A percentile compares a stretch with the other conserved stretches of the same genome.
Conservation (phyloP, 352 stramenopile species). For the Globisporangium spiculum region DNA sequence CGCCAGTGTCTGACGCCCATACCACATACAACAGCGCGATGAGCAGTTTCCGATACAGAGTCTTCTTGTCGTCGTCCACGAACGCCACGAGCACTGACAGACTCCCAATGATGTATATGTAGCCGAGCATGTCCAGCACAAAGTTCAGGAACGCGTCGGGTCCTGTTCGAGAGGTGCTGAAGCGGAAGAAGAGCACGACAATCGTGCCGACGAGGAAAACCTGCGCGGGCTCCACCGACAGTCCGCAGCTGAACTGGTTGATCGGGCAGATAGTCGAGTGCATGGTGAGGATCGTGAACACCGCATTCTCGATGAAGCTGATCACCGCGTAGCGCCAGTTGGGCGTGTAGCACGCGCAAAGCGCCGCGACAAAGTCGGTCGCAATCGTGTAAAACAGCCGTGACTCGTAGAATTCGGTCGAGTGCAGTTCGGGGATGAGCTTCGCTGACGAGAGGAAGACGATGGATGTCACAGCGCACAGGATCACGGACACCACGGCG, state of each 20-base stretch:
- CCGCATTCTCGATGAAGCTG: constrained; percentile 56
- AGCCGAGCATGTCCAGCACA: constrained; percentile 64
- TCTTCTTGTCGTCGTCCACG: constrained; percentile 50
- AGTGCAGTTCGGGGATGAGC: constrained; percentile 29
- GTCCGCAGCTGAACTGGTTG: constrained; percentile 66
- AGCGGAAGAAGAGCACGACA: constrained; percentile 57
- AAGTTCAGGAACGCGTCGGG: constrained; percentile 36
- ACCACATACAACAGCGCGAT: constrained; percentile 71
- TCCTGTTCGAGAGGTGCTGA: constrained; percentile 22
- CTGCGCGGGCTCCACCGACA: constrained; percentile 42
- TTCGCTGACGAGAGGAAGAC: constrained; percentile 32
- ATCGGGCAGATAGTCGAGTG: constrained; percentile 65
- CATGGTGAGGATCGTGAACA: constrained; percentile 69
- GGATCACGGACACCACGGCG: constrained; percentile 26
- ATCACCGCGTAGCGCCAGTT: constrained; percentile 71
- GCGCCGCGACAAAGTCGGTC: constrained; percentile 52
- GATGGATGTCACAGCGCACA: constrained; percentile 29
- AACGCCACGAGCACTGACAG: constrained; percentile 63
- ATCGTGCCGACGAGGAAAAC: constrained; percentile 51
- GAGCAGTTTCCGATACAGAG: constrained; percentile 54
- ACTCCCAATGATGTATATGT: constrained; percentile 69
- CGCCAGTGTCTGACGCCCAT: constrained; percentile 89
- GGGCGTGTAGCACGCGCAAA: constrained; percentile 54
- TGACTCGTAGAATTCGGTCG: constrained; percentile 53
- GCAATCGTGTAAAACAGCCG: constrained; percentile 52